Percentiles rank a stretch among this genome's conserved stretches.
These are phyloP conservation scores for Rhamnella rubrinervis DNA, from an alignment of 331 rosid species.

Conservation along the genomic window DNA sequence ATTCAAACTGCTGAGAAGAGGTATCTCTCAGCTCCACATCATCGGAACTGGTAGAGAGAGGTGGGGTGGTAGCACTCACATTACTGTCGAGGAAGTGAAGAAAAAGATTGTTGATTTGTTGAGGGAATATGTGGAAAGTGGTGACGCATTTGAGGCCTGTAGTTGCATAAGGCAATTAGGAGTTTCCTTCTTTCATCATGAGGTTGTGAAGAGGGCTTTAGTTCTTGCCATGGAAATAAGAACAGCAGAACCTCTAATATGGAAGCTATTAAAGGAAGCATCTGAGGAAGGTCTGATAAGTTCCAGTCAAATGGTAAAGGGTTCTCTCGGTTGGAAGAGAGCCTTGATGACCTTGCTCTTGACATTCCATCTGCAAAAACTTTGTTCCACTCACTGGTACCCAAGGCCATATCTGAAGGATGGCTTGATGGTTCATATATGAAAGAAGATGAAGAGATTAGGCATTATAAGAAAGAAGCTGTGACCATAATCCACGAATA, in stretches of 20 bases:
- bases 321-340: conserved; percentile 84
- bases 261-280: conserved; percentile 83
- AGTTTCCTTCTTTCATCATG: conserved; percentile 94
- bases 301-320: conserved; percentile 96
- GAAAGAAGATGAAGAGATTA: conserved; percentile 62
- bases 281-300: conserved; percentile 94
- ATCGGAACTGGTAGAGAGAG: conserved; percentile 93
- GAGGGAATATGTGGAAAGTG: conserved; percentile 76
- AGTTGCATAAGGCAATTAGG: conserved; percentile 91
- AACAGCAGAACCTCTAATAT: conserved; percentile 63
- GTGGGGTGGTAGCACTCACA: conserved; percentile 98
- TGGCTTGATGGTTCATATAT: conserved; percentile 90
- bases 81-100: conserved; percentile 93
- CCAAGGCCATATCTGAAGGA: conserved; percentile 74
- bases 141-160: conserved; percentile 88
- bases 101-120: conserved; percentile 79
- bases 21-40: conserved; percentile 98
- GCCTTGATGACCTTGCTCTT: conserved; percentile 96
- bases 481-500: conserved; percentile 91
- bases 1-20: conserved; percentile 88
- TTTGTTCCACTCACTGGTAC: conserved; percentile 63
- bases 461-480: conserved; percentile 75
- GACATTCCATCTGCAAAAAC: conserved; percentile 87
- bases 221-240: conserved; percentile 80
- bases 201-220: conserved; percentile 96